Base-by-base conservation (phyloP, 108 stramenopile species). In the Phaeodactylum tricornutum region DNA sequence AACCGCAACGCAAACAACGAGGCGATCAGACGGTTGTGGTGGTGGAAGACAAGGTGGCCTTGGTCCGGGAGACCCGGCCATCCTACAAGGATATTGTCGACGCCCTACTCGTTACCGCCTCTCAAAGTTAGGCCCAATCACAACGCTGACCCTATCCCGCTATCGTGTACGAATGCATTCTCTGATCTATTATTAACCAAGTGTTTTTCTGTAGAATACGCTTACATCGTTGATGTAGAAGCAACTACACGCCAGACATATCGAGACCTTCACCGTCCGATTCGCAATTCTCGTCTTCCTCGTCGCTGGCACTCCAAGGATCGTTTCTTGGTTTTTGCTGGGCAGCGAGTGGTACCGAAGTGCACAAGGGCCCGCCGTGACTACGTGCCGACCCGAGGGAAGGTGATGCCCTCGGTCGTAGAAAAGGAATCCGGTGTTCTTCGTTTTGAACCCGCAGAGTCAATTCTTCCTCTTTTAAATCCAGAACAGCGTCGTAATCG, bases 11-110 rank as follows among this genome's bases (percentile, higher is more conserved):
- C 4, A 42, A 62, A 14, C 19, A 53, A 19, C 17, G 14, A 47
- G 41, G 39, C 36, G 33, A 46, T 38, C 29, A 34, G 40, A 11
- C 31, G 27, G 28, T 37, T n/a, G 28, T 68, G 6, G 28, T 16
- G n/a, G 50, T 68, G 9, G 28, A 67, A 26, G 71, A 72, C 27
- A 53, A 26, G 17, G 60, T 62, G 44, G 71, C 62, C 11, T 24
- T 67, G 48, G 47, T 50, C 2, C 50, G 46, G 6, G 55, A 57
- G 0, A 50, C 9, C 4, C 29, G 62, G 52, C 71, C 71, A 15
- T 45, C 61, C 6, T 72, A 72, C 25, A 25, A 32, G 25, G 50
- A 67, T 29, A 43, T 40, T 38, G 61, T 72, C 14, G 48, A 67
- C 47, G 62, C 66, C 1, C 17, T 72, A 16, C 7, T 72, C 26